Conservation (phyloP, 495 filamentous ascomycete genomes). For the Barbatosphaeria neglecta region DNA sequence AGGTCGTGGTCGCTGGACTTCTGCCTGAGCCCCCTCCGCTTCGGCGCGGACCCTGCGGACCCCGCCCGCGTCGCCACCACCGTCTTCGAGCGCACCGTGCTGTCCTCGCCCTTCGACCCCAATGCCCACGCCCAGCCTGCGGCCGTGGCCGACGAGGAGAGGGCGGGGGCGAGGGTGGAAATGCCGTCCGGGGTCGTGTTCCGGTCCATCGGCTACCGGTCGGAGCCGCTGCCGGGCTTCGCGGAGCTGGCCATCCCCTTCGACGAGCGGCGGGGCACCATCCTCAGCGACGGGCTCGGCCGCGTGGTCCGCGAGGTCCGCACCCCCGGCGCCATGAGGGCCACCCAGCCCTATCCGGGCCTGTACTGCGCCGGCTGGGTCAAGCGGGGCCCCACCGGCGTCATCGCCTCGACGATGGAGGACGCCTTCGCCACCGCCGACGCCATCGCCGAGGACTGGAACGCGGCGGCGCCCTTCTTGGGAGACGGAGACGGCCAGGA, state of each 20-base stretch:
- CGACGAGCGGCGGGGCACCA: slow-evolving; percentile 56
- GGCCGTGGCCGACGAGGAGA: too few species aligned
- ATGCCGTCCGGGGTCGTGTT: slow-evolving; percentile 61
- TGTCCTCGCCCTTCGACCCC: slow-evolving; percentile 34
- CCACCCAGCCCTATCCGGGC: slow-evolving; percentile 47
- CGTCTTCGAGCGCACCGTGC: slow-evolving; percentile 51
- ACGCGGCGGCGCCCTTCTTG: slow-evolving; percentile 32
- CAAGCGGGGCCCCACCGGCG: slow-evolving; percentile 86
- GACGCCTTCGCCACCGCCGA: slow-evolving; percentile 89
- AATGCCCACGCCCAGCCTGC: slow-evolving; percentile 41
- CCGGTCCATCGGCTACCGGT: slow-evolving; percentile 86
- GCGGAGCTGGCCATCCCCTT: slow-evolving; percentile 70
- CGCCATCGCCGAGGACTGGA: slow-evolving; percentile 64
- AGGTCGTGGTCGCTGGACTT: slow-evolving; percentile 81
- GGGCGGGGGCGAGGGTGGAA: slow-evolving; percentile 25
- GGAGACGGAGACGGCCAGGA: slow-evolving; percentile 16
- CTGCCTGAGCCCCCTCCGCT: slow-evolving; percentile 60
- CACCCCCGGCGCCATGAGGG: slow-evolving; percentile 11
- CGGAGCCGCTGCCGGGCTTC: slow-evolving; percentile 63
- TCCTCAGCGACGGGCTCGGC: slow-evolving; percentile 75
- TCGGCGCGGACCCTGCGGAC: slow-evolving; percentile 39
- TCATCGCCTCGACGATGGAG: slow-evolving; percentile 92
- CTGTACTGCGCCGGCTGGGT: slow-evolving; percentile 95
- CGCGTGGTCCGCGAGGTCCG: slow-evolving; percentile 40
- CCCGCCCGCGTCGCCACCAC: slow-evolving; percentile 43